Evolutionary conservation across 2,329 filamentous ascomycete genomes (phyloP).

Genomic region (Cercospora sp.): DNA sequence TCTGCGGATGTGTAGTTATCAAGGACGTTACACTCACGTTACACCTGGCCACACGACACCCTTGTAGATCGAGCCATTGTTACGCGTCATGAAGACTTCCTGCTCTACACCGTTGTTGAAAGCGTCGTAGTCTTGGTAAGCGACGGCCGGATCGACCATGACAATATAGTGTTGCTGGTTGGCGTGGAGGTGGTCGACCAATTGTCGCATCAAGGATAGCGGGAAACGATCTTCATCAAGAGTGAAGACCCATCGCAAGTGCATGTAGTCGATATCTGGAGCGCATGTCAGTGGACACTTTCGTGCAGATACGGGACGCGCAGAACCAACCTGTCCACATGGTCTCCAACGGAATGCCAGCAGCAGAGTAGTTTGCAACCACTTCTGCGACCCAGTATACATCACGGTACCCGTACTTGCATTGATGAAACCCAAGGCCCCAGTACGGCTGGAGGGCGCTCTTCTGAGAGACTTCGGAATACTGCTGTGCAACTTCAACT

Average conservation of each 20-base stretch:
- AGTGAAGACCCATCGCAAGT: constrained; percentile 60
- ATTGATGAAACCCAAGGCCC: constrained; percentile 56
- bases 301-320: too few species aligned
- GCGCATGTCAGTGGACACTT: constrained; percentile 24
- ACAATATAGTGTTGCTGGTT: constrained; percentile 48
- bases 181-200: constrained; percentile 58
- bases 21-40: constrained; percentile 22
- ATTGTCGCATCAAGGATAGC: constrained; percentile 61
- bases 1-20: background rate
- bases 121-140: constrained; percentile 51
- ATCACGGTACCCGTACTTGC: constrained; percentile 55
- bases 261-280: constrained; percentile 42
- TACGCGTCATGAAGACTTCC: constrained; percentile 55
- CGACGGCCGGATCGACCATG: constrained; percentile 73
- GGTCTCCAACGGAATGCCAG: constrained; percentile 67
- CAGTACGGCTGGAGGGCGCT: constrained; percentile 56
- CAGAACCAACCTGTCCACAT: constrained; percentile 66
- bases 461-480: constrained; percentile 52
- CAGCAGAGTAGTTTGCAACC: constrained; percentile 63
- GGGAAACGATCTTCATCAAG: constrained; percentile 66
- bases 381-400: constrained; percentile 67
- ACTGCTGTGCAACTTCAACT: constrained; percentile 51
- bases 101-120: constrained; percentile 63
- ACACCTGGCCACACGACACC: constrained; percentile 76
- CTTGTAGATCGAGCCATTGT: constrained; percentile 58